These are phyloP conservation scores for Quercus variabilis DNA, from an alignment of 306 rosid genomes.

Conservation along the genomic window DNA sequence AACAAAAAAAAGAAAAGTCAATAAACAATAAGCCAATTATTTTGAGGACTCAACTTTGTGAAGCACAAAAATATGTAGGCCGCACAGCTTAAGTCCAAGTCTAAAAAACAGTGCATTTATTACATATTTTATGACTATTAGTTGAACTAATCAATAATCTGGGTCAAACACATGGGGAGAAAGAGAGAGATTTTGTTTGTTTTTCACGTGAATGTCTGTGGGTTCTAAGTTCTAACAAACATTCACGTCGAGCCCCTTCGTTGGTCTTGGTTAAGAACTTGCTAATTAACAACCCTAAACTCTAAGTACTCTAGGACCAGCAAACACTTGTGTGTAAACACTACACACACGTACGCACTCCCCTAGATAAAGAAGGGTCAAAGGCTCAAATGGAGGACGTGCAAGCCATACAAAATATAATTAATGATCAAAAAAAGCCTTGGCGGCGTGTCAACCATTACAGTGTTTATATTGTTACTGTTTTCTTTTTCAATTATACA, in stretches of 20 bases:
- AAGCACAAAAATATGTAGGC: background rate
- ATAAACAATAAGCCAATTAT: background rate
- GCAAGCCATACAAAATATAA: conserved; percentile 24
- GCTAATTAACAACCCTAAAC: background rate
- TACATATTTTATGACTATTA: background rate
- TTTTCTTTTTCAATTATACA: background rate
- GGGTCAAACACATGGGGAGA: conserved; percentile 16
- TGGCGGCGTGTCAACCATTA: conserved; percentile 2
- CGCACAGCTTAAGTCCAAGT: background rate
- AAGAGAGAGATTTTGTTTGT: conserved; percentile 11
- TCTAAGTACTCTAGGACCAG: too few species aligned
- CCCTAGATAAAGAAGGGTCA: background rate
- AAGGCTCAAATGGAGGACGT: conserved; percentile 9
- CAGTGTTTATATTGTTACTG: background rate
- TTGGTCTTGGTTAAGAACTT: background rate
- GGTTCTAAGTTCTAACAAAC: conserved; percentile 24
- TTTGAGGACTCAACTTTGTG: background rate
- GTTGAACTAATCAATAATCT: conserved; percentile 21
- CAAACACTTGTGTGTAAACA: too few species aligned
- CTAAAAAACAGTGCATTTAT: background rate
- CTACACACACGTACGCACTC: background rate
- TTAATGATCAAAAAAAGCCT: background rate
- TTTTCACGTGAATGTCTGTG: conserved; percentile 50
- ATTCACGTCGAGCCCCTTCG: conserved; percentile 25
- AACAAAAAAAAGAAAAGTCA: background rate